Evolutionary conservation across 1,284 basidiomycete genomes (phyloP), one percentile per base, ranked within the genome.

Genomic region (Mycena sp.): DNA sequence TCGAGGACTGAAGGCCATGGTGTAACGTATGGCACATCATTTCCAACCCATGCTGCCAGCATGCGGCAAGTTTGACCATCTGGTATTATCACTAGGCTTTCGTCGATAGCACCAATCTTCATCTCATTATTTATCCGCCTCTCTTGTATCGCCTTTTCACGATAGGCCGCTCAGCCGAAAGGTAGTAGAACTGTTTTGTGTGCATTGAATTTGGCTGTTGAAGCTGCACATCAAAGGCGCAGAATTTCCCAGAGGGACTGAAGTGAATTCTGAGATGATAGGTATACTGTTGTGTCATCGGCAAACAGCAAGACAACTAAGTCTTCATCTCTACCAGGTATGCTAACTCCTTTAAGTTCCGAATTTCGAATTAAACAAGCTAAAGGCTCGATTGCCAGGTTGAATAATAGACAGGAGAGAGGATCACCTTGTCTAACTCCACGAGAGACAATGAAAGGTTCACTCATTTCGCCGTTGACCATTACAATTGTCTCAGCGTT

Each of bases 181-280:
- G 71, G 71, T 2, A 70, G 43, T 12, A 69, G 28, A 64, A 28
- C 16, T 37, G 56, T 72, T 71, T 69, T 69, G 65, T 10, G 9
- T 37, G 2, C 48, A 19, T 23, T 70, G 40, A 53, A 60, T 35
- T 60, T 60, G 23, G 58, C 58, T 6, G 41, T 60, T 32, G 58
- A 60, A 16, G 50, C 58, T 32, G 21, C 25, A 29, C 58, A 60
- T 50, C 58, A 60, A 3, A 37, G 9, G 35, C 46, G 21, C 25
- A 60, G 28, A 25, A 54, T 53, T 10, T 23, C 6, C 50, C 40
- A 46, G 11, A 60, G 50, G 16, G 17, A 14, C 14, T 26, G 11
- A 26, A 26, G 37, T 11, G 40, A 45, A 30, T 60, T 40, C 57
- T 23, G 58, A 45, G 1, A n/a, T 17, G 26, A 52, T 12, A 16